phyloP scores from a whole-genome alignment of 768 basidiomycete genomes.

The Podaxis rugospora region DNA sequence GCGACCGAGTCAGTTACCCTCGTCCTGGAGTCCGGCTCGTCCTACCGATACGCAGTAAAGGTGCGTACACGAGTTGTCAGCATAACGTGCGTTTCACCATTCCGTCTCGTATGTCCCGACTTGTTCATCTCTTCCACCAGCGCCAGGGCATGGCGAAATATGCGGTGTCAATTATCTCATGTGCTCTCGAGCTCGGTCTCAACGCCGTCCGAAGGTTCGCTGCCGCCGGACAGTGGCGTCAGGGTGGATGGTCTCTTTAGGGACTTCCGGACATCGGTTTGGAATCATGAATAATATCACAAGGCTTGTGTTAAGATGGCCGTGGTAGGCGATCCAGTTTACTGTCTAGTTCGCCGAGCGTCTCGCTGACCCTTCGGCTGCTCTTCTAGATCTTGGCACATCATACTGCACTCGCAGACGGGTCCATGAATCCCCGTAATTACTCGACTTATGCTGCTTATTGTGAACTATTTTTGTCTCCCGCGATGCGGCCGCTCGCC shows the following conservation, averaged over 20 bases:
- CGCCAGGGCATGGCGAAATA: constrained; percentile 63
- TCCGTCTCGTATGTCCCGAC: not conserved
- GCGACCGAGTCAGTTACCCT: constrained; percentile 63
- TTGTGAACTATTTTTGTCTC: not conserved
- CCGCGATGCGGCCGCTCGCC: not conserved
- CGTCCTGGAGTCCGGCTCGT: constrained; percentile 62
- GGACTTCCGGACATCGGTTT: constrained; percentile 61
- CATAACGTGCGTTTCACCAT: constrained; percentile 50
- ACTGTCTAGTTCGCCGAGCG: not conserved
- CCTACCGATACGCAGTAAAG: constrained; percentile 69
- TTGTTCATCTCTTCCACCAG: constrained; percentile 26
- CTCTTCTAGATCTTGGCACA: not conserved
- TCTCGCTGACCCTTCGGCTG: not conserved
- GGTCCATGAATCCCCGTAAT: not conserved
- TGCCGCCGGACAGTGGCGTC: constrained; percentile 46
- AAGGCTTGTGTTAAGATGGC: not conserved
- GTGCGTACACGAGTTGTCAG: constrained; percentile 60
- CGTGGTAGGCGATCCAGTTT: not conserved
- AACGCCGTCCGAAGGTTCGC: constrained; percentile 27
- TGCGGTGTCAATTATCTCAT: constrained; percentile 56
- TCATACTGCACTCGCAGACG: not conserved
- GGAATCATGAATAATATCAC: constrained; percentile 34
- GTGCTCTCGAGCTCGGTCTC: constrained; percentile 42
- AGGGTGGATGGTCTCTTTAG: constrained; percentile 65
- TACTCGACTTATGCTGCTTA: not conserved